A percentile compares a stretch with the other conserved stretches of the same genome.
Evolutionary conservation across 2,329 filamentous ascomycete species (phyloP).

Genomic region (Xylaria polymorpha): DNA sequence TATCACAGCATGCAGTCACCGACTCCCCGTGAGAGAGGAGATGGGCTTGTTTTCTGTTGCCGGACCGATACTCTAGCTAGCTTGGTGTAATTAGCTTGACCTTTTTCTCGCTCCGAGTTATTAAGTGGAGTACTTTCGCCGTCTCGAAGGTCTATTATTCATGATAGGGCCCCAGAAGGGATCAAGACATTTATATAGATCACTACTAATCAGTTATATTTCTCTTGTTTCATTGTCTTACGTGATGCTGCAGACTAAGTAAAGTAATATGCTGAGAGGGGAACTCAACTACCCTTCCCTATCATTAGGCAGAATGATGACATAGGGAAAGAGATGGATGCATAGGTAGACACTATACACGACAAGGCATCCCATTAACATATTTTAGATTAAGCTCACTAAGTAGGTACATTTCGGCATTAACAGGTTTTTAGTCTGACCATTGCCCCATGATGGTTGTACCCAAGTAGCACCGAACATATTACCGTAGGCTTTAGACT

Average conservation of each 20-base stretch:
- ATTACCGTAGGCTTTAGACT: not conserved
- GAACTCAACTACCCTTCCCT: not conserved
- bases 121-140: not conserved
- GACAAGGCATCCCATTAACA: not conserved
- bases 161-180: not conserved
- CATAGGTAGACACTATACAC: not conserved
- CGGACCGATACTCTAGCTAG: not conserved
- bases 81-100: not conserved
- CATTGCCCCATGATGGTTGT: not conserved
- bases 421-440: not conserved
- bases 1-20: not conserved
- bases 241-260: not conserved
- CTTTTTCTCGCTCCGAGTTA: not conserved
- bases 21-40: not conserved
- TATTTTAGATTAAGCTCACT: not conserved
- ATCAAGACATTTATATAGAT: not conserved
- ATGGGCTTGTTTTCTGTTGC: not conserved
- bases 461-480: not conserved
- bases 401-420: not conserved
- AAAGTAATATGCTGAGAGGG: not conserved
- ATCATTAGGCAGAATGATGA: not conserved
- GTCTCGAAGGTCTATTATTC: not conserved
- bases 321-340: not conserved
- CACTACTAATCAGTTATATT: not conserved
- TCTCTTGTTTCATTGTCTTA: not conserved